Conservation (phyloP, 805 yeast genomes). For the Myxozyma mucilagina region DNA sequence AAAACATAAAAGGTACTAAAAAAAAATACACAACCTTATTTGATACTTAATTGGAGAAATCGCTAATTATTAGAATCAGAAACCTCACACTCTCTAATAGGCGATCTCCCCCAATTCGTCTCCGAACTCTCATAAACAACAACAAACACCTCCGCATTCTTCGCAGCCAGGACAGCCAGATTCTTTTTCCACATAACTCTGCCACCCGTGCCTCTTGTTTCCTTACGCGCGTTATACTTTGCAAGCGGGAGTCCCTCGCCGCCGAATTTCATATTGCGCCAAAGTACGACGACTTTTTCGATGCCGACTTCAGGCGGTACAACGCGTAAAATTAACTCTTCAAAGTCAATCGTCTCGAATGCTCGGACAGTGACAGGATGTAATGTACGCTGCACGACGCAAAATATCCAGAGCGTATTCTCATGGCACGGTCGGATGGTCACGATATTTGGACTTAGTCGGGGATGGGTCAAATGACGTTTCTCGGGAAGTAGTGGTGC, state of each 20-base stretch:
- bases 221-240: constrained; percentile 27
- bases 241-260: constrained; percentile 19
- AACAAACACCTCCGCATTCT: constrained; percentile 32
- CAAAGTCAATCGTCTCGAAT: constrained; percentile 31
- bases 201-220: constrained; percentile 30
- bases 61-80: not conserved
- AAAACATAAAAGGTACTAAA: too few species aligned
- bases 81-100: not conserved
- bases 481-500: constrained; percentile 28
- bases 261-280: constrained; percentile 32
- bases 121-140: constrained; percentile 20
- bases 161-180: constrained; percentile 28
- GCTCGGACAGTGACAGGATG: constrained; percentile 33
- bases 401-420: constrained; percentile 30
- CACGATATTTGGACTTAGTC: constrained; percentile 31
- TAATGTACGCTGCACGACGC: constrained; percentile 29
- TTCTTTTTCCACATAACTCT: constrained; percentile 31
- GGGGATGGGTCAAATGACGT: constrained; percentile 28
- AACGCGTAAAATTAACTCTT: constrained; percentile 25
- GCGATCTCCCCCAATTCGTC: constrained; percentile 2
- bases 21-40: too few species aligned
- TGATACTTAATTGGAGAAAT: not conserved
- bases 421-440: constrained; percentile 31
- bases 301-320: constrained; percentile 30
- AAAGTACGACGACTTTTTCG: constrained; percentile 24